Base-by-base conservation (phyloP, 176 grass and related monocot genomes). In the Oryza coarctata region DNA sequence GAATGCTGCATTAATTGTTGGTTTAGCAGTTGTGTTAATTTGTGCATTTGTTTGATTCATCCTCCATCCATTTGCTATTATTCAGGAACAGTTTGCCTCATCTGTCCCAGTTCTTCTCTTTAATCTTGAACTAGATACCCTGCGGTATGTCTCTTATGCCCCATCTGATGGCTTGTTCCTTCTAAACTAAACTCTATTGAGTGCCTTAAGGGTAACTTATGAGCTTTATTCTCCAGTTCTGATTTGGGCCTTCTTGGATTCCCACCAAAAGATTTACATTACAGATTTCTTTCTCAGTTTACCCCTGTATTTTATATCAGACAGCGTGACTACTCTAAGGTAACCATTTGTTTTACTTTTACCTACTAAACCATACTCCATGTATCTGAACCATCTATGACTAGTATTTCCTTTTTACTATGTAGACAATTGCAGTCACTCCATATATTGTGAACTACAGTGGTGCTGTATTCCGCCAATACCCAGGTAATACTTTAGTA, bases 241-340 rank as follows among this genome's bases (percentile, higher is more conserved):
- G 95, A 95, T 68, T 90, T 98, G 73, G 95, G 95, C 58, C 88
- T 98, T 89, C 82, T 98, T 18, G 95, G 95, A 68, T 95, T 95
- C 72, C 92, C 95, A 63, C 78, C 90, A 20, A 98, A 98, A 80
- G 95, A 98, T 88, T 70, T 95, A 69, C 95, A 95, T 72, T 98
- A 98, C 75, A 87, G 90, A 3, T 98, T 98, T 82, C 95, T 98
- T 91, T 95, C 90, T 88, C 90, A 98, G 57, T 95, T 91, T 77
- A 87, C 88, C 69, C 95, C 95, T 38, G 82, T 93, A 75, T 98
- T 98, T 84, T 98, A 93, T 84, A 98, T 98, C 72, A 92, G 95
- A 85, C 94, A 86, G 57, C 94, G 90, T 71, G 95, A 98, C 41
- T 98, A 98, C 64, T 98, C 95, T 58, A 98, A 98, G 90, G 95